Percentiles rank a stretch among this genome's conserved stretches.
These are phyloP conservation scores for Hypoxylon sp. DNA, from an alignment of 2,329 filamentous ascomycete genomes.

Conservation along the genomic window DNA sequence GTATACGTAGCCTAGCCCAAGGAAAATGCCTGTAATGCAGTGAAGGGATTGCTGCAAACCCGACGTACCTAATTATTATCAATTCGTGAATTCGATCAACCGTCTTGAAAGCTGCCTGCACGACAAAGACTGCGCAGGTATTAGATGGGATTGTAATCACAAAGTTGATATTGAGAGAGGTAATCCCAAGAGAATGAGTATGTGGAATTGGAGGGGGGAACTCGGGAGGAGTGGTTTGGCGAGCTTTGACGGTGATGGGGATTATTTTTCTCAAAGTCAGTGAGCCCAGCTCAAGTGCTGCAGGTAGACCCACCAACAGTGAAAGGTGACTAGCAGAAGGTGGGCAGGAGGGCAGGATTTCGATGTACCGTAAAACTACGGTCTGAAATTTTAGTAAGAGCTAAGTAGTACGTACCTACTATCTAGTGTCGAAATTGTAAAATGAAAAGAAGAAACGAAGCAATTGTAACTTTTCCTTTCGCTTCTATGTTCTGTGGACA, in stretches of 20 bases:
- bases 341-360: slow-evolving; percentile 31
- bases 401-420: slow-evolving; percentile 25
- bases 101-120: slow-evolving; percentile 26
- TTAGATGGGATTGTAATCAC: slow-evolving; percentile 34
- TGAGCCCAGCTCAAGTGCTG: slow-evolving; percentile 27
- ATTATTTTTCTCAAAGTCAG: slow-evolving; percentile 41
- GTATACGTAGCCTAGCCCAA: slow-evolving; percentile 5
- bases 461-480: slow-evolving; percentile 19
- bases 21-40: neutral
- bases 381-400: slow-evolving; percentile 12
- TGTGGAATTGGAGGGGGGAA: slow-evolving; percentile 15
- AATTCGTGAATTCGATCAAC: slow-evolving; percentile 21
- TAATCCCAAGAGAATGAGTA: slow-evolving; percentile 25
- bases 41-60: slow-evolving; percentile 15
- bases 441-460: slow-evolving; percentile 6
- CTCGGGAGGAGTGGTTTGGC: slow-evolving; percentile 20
- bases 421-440: slow-evolving; percentile 18
- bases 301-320: slow-evolving; percentile 25
- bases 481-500: slow-evolving; percentile 24
- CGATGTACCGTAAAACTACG: slow-evolving; percentile 10
- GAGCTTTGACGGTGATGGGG: slow-evolving; percentile 39
- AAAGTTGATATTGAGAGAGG: slow-evolving; percentile 24
- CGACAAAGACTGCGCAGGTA: slow-evolving; percentile 30
- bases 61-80: slow-evolving; percentile 35
- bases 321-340: slow-evolving; percentile 30